Percentiles rank a stretch among this genome's conserved stretches.
phyloP scores from a whole-genome alignment of 495 filamentous ascomycete genomes.

The Penicillium samsonianum region DNA sequence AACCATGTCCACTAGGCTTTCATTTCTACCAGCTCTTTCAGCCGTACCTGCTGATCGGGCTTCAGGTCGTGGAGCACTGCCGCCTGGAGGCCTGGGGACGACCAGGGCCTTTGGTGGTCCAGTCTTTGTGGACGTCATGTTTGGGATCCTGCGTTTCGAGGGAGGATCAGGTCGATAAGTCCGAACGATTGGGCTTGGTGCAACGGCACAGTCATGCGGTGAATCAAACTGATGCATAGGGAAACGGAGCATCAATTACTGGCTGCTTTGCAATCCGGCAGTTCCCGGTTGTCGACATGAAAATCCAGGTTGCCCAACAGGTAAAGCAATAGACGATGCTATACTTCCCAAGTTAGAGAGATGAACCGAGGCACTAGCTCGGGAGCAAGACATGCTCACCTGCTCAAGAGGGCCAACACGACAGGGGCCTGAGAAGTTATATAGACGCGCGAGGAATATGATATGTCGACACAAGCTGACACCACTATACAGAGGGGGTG shows the following conservation, averaged over 20 bases:
- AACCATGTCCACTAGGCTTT: slow-evolving; percentile 41
- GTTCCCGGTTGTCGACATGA: slow-evolving; percentile 14
- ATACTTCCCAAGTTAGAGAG: slow-evolving; percentile 4
- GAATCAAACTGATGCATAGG: slow-evolving; percentile 40
- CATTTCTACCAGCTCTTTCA: slow-evolving; percentile 30
- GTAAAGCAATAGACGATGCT: slow-evolving; percentile 1
- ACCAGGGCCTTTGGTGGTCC: slow-evolving; percentile 16
- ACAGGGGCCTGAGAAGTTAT: slow-evolving; percentile 5
- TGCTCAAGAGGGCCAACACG: neutral
- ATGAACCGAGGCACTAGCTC: neutral
- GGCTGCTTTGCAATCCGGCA: slow-evolving; percentile 25
- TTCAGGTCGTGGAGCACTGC: slow-evolving; percentile 20
- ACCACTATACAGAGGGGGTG: slow-evolving; percentile 26
- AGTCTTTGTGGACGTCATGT: slow-evolving; percentile 30
- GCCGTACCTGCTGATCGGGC: slow-evolving; percentile 31
- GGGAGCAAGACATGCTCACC: slow-evolving; percentile 19
- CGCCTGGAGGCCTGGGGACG: slow-evolving; percentile 8
- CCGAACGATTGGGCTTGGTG: slow-evolving; percentile 46
- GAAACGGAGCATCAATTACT: slow-evolving; percentile 22
- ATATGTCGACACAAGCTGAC: slow-evolving; percentile 10
- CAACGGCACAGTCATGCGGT: slow-evolving; percentile 33
- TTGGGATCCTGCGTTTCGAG: slow-evolving; percentile 30
- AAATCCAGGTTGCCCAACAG: neutral
- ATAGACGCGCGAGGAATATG: slow-evolving; percentile 6
- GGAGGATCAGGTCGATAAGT: slow-evolving; percentile 39